Evolutionary conservation across 2,329 filamentous ascomycete species (phyloP).

Genomic region (Microsporum ferrugineum): DNA sequence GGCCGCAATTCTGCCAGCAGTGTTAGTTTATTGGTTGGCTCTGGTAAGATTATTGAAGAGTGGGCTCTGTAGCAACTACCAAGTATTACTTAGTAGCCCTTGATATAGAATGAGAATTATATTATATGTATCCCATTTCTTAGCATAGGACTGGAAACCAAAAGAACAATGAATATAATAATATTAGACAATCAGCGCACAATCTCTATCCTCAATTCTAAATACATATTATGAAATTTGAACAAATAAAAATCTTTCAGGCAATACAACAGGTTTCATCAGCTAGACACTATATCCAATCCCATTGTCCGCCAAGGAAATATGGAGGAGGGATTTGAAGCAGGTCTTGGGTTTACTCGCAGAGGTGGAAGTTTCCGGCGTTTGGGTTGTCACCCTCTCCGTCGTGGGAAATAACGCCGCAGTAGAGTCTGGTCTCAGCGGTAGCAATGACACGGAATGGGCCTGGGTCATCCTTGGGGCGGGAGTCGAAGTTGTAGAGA

Average conservation of each 20-base stretch:
- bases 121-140: neutral
- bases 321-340: neutral
- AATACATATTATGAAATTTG: neutral
- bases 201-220: neutral
- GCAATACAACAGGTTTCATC: neutral
- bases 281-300: neutral
- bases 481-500: neutral
- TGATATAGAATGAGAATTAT: neutral
- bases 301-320: neutral
- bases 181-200: neutral
- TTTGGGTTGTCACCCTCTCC: neutral
- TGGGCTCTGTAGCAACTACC: conserved; percentile 17
- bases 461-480: neutral
- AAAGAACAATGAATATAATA: neutral
- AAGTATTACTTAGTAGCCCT: neutral
- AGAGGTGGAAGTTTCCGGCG: neutral
- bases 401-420: conserved; percentile 2
- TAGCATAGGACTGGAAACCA: neutral
- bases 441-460: conserved; percentile 4
- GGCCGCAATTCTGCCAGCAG: conserved; percentile 15
- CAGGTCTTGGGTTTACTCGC: neutral
- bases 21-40: conserved; percentile 25
- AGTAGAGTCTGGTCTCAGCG: neutral
- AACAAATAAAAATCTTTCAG: neutral
- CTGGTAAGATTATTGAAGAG: conserved; percentile 25